Base-by-base conservation (phyloP, 768 basidiomycete genomes). In the Phanerodontia chrysosporium region DNA sequence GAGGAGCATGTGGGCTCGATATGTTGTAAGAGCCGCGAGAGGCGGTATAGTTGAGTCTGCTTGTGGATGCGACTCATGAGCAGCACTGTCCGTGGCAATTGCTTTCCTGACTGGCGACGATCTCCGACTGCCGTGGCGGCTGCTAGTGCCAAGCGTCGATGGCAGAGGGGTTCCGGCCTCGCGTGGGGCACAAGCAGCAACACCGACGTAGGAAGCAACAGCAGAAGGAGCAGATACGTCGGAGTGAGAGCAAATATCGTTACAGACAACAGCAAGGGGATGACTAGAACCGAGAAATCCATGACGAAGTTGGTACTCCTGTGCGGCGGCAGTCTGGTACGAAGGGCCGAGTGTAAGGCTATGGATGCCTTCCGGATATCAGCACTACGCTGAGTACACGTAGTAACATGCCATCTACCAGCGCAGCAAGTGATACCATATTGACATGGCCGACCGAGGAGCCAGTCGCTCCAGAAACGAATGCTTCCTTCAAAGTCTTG, bases 1-100 rank as follows among this genome's bases (percentile, higher is more conserved):
- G 21, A 97, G 75, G 81, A 98, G 88, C 95, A 98, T 95, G 68
- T 97, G 91, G 2, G 95, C 86, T 46, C 97, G 79, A 70, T 96
- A 98, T 0, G 87, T 83, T 12, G 93, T 92, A 57, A 99, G 70
- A 42, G 92, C 87, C 0, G 92, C 84, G 48, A 93, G 73, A 1
- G 79, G 80, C n/a, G 76, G 63, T 28, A 69, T 59, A 14, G 53
- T 45, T 35, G 51, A 56, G 28, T 25, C 49, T 4, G 53, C 5
- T 4, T 27, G 39, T 5, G 51, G 29, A 13, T 58, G 46, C 16
- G 55, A 29, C 27, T 58, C 44, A 30, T 8, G 12, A 12, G 22
- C 35, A 35, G 30, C 51, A 25, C 58, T 10, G 53, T 28, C 8
- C 32, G 54, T 16, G 46, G 2, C 0, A 36, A 53, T 24, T 21